A percentile compares a stretch with the other conserved stretches of the same genome.
Evolutionary conservation across 2,329 filamentous ascomycete species (phyloP).

Genomic region (Penicillium sp.): DNA sequence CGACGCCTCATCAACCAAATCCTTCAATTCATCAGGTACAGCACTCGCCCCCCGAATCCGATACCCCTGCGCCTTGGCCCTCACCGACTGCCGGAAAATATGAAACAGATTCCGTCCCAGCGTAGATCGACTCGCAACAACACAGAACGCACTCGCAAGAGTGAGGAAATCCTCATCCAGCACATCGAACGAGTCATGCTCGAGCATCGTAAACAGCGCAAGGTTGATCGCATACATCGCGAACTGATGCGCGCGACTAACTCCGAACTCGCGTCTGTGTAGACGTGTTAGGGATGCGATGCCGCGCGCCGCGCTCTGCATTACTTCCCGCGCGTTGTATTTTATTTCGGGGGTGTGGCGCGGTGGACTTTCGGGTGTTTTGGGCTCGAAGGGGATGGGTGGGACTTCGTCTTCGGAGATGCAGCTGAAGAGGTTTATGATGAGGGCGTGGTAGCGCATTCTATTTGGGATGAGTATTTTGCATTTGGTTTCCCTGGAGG

Average conservation of each 20-base stretch:
- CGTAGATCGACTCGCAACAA: conserved; percentile 35
- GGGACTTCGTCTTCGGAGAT: conserved; percentile 21
- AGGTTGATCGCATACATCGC: conserved; percentile 42
- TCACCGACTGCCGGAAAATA: conserved; percentile 37
- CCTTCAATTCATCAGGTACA: conserved; percentile 35
- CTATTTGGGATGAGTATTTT: conserved; percentile 16
- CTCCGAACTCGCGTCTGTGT: conserved; percentile 36
- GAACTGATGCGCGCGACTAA: conserved; percentile 39
- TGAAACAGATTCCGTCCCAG: conserved; percentile 38
- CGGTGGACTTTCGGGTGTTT: conserved; percentile 34
- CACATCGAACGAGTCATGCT: conserved; percentile 32
- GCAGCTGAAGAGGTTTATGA: conserved; percentile 40
- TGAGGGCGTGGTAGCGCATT: conserved; percentile 38
- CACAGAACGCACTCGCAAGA: conserved; percentile 35
- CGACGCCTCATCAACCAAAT: conserved; percentile 33
- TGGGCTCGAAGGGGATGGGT: conserved; percentile 20
- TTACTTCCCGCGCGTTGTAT: conserved; percentile 25
- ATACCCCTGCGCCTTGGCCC: conserved; percentile 32
- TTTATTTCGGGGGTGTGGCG: conserved; percentile 19
- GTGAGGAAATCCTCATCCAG: conserved; percentile 38
- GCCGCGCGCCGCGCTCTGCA: conserved; percentile 31
- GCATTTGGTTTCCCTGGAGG: not conserved
- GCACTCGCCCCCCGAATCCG: conserved; percentile 24
- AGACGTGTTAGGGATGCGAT: conserved; percentile 34
- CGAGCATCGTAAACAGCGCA: conserved; percentile 38